Evolutionary conservation across 371 early-diverging fungal genomes (phyloP), one percentile per base, ranked within the genome.

Genomic region (Synchytrium microbalum): DNA sequence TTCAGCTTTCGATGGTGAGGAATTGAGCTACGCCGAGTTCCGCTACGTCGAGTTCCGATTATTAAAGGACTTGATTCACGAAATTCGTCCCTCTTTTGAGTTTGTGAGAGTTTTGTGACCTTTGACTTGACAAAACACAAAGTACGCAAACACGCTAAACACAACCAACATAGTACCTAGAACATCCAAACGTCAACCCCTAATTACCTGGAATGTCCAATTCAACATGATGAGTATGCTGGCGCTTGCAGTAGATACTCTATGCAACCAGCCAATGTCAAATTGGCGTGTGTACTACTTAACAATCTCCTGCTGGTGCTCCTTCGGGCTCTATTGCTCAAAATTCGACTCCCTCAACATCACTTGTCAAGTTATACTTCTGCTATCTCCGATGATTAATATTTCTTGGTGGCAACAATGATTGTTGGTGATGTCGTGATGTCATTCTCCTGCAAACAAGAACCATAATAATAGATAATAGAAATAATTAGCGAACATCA

Each of bases 21-120:
- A 56, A 56, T 29, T 56, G 24, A 24, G 26, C 8, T 56, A 56
- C 24, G n/a, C n/a, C n/a, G n/a, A n/a, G n/a, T n/a, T n/a, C n/a
- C n/a, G n/a, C n/a, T n/a, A n/a, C n/a, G 56, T 56, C 24, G 24
- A 56, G 56, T 56, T 56, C 29, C 56, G 56, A 8, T 8, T 56
- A 8, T 56, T 26, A 13, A 5, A 24, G 24, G 24, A 29, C 29
- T 13, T 56, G 8, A 24, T 56, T 26, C 29, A 13, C 24, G 24
- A 38, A 38, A 19, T 38, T 10, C 10, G 46, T 8, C 56, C 56
- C 24, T 56, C 13, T 29, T 26, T 56, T 24, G 56, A 24, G 29
- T 56, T 26, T 56, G 29, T 56, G 26, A 56, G 56, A 24, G 56
- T 13, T 13, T 10, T 38, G 46, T 19, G 10, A 38, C 10, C 46